phyloP scores from a whole-genome alignment of 768 basidiomycete genomes.

The Asterophora parasitica region DNA sequence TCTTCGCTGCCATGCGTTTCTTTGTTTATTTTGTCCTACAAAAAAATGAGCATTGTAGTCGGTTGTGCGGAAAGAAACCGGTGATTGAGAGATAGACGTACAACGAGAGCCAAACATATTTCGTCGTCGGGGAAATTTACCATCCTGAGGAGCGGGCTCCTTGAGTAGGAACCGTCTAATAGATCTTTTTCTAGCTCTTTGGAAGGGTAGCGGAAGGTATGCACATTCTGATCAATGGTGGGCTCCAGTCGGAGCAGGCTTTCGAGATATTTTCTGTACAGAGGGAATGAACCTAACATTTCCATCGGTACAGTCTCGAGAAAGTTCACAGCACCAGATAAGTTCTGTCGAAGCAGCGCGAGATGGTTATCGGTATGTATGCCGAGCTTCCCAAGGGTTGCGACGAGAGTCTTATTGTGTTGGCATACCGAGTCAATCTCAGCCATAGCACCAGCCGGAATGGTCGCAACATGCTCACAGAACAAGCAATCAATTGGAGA shows the following conservation, averaged over 20 bases:
- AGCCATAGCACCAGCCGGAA: neutral
- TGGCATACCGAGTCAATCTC: neutral
- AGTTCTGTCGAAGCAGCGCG: neutral
- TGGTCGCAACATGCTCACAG: neutral
- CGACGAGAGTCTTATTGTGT: neutral
- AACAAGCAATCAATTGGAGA: neutral
- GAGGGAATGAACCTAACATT: neutral
- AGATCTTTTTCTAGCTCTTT: neutral
- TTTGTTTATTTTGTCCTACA: neutral
- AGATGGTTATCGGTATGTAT: constrained; percentile 10
- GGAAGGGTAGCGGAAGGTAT: constrained; percentile 3
- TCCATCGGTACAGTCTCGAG: constrained; percentile 2
- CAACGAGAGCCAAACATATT: neutral
- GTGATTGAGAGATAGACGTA: neutral
- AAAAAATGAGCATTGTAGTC: neutral
- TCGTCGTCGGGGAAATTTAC: neutral
- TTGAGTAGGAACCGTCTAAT: neutral
- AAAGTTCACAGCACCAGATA: neutral
- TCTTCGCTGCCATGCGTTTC: no score
- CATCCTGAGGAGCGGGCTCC: constrained; percentile 1
- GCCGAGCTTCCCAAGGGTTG: neutral
- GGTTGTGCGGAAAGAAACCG: no score
- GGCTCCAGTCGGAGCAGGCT: neutral
- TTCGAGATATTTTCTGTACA: constrained; percentile 2
- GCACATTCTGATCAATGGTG: no score